Conservation (phyloP, 768 basidiomycete genomes). For the Boletales sp. region DNA sequence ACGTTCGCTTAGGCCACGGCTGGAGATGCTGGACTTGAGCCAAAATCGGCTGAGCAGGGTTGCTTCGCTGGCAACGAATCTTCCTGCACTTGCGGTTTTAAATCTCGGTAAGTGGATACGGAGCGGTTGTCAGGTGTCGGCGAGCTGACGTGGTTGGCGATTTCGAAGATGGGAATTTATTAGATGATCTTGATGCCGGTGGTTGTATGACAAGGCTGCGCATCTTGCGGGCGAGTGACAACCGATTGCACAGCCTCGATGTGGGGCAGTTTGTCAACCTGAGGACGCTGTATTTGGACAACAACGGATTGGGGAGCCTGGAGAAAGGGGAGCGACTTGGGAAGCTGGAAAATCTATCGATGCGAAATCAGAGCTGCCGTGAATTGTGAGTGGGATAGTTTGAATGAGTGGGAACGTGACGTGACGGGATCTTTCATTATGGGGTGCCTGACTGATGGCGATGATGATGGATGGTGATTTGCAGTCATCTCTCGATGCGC, state of each 20-base stretch:
- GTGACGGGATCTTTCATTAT: conserved; percentile 38
- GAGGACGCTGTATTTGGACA: conserved; percentile 91
- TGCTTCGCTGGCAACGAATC: conserved; percentile 50
- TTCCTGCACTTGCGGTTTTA: conserved; percentile 64
- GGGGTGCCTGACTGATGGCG: conserved; percentile 34
- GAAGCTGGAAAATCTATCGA: conserved; percentile 84
- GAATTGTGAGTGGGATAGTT: conserved; percentile 58
- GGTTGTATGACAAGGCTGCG: conserved; percentile 65
- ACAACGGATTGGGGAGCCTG: conserved; percentile 59
- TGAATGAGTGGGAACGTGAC: conserved; percentile 22
- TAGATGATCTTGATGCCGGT: conserved; percentile 53
- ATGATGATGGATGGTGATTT: conserved; percentile 31
- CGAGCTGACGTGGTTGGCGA: conserved; percentile 15
- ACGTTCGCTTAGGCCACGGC: conserved; percentile 39
- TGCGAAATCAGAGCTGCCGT: conserved; percentile 83
- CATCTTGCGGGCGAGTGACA: conserved; percentile 83
- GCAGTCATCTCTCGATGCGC: conserved; percentile 44
- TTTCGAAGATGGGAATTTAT: conserved; percentile 64
- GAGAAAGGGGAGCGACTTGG: conserved; percentile 52
- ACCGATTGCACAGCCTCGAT: conserved; percentile 67
- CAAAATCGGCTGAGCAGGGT: conserved; percentile 65
- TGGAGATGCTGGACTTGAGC: conserved; percentile 83
- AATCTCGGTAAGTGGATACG: conserved; percentile 70
- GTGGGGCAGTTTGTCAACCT: conserved; percentile 62
- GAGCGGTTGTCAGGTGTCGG: conserved; percentile 5